These are phyloP conservation scores for Hanseniaspora lachancei DNA, from an alignment of 805 yeast genomes.

Conservation along the genomic window DNA sequence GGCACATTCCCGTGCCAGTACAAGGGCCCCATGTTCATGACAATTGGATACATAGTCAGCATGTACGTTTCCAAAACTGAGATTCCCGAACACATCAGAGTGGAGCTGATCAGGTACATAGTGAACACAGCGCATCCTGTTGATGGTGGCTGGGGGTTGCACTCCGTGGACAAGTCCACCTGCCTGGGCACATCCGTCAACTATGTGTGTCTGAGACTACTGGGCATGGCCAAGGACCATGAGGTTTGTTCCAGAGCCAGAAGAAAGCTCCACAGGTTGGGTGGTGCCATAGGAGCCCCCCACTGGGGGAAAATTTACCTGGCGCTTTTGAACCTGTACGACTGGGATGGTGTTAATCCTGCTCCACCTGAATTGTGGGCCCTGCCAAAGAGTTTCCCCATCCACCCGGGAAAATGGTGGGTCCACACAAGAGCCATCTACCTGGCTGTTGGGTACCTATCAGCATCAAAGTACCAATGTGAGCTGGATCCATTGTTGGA, in stretches of 20 bases:
- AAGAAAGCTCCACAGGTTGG: constrained; percentile 50
- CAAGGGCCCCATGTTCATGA: constrained; percentile 96
- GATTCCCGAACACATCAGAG: constrained; percentile 50
- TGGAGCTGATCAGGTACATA: constrained; percentile 70
- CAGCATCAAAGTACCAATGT: constrained; percentile 43
- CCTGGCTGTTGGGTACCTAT: constrained; percentile 70
- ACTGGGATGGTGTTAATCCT: constrained; percentile 96
- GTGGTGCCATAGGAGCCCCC: constrained; percentile 84
- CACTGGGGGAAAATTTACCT: constrained; percentile 98
- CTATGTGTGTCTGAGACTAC: constrained; percentile 64
- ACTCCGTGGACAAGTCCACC: constrained; percentile 81
- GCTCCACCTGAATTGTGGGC: constrained; percentile 94
- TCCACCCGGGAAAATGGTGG: constrained; percentile 98
- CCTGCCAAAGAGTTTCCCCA: constrained; percentile 64
- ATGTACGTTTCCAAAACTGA: constrained; percentile 54
- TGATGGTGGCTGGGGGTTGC: constrained; percentile 99
- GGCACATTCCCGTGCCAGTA: constrained; percentile 88
- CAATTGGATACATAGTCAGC: constrained; percentile 73
- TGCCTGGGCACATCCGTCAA: constrained; percentile 88
- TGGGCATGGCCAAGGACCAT: constrained; percentile 65
- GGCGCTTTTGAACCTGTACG: constrained; percentile 62
- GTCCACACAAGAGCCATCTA: constrained; percentile 92
- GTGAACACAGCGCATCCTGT: constrained; percentile 92
- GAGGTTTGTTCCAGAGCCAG: constrained; percentile 70
- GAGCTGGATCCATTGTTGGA: constrained; percentile 49